Base-by-base conservation (phyloP, 2,329 filamentous ascomycete species). In the Ascochyta clinopodiicola region DNA sequence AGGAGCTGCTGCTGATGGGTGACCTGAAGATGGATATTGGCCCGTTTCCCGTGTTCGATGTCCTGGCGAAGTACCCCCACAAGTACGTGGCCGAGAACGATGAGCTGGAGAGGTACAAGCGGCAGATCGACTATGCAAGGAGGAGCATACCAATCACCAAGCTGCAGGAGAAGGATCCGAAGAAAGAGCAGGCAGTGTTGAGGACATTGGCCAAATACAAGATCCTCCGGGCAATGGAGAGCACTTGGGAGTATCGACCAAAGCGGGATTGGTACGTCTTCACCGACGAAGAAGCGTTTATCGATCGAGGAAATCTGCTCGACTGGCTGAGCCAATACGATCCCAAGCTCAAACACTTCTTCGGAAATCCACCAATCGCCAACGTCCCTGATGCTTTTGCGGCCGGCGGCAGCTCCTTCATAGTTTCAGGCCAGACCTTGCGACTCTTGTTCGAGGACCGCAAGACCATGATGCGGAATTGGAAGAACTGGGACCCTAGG, bases 261-360 rank as follows among this genome's bases (percentile, higher is more conserved):
- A 71, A 82, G 24, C 79, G 80, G 39, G 82, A 81, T 50, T 87
- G 84, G 84, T 87, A 80, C 57, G 74, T 85, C 51, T 87, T 87
- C 66, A 79, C 85, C 42, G 84, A 86, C 61, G 80, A 82, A 0
- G 84, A 87, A 64, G 86, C 83, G 0, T 86, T 84, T 60, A 68
- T 86, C 36, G 74, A 83, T 9, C 83, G 83, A 76, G 72, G 78
- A 31, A 84, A 82, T 29, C 61, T 86, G 36, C 64, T 85, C 15
- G 71, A 77, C 22, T 86, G 82, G 82, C 75, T 87, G 21, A 73
- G 75, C 17, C 73, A 78, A 21, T 79, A 83, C 58, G 79, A 86
- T 64, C 60, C 79, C 2, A 69, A 66, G 2, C 68, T 81, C 55
- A 79, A 81, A 5, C 71, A 76, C 42, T 86, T 86, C 63, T 77